Percentiles rank a stretch among this genome's conserved stretches.
Conservation (phyloP, 208 protist species). For the Wallacemonas collosoma region DNA sequence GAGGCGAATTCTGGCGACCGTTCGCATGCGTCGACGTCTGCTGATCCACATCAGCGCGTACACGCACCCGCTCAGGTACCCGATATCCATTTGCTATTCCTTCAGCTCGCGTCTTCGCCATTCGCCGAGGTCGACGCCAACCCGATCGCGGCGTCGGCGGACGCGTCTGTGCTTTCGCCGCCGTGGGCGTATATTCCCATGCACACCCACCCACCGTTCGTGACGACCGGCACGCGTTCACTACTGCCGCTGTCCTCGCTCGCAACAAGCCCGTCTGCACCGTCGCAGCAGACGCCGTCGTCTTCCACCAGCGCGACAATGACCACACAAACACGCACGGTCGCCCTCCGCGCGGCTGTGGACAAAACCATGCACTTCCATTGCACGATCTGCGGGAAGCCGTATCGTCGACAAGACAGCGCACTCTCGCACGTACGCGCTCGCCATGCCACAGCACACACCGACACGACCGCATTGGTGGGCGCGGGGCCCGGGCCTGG, state of each 20-base stretch:
- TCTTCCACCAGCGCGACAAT: neutral
- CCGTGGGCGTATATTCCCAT: slow-evolving; percentile 44
- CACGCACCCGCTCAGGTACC: slow-evolving; percentile 4
- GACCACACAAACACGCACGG: slow-evolving; percentile 1
- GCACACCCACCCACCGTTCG: slow-evolving; percentile 49
- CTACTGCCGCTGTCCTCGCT: slow-evolving; percentile 17
- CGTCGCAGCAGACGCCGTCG: neutral
- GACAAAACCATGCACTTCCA: slow-evolving; percentile 53
- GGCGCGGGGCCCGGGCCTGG: slow-evolving; percentile 45
- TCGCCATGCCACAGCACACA: slow-evolving; percentile 25
- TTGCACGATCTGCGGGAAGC: slow-evolving; percentile 63
- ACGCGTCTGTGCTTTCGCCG: neutral
- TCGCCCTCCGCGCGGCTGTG: slow-evolving; percentile 30
- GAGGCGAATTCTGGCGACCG: too few species aligned
- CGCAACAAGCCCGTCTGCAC: neutral
- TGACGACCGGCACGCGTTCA: slow-evolving; percentile 48
- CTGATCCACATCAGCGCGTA: slow-evolving; percentile 2
- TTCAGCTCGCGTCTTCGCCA: slow-evolving; percentile 2
- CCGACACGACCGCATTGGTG: slow-evolving; percentile 29
- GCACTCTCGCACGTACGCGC: slow-evolving; percentile 56
- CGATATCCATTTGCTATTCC: neutral
- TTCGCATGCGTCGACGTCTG: too few species aligned
- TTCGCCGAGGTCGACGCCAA: neutral
- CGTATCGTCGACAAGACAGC: slow-evolving; percentile 36
- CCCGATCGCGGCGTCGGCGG: neutral